These are phyloP conservation scores for Termitomyces sp. DNA, from an alignment of 1,284 basidiomycete genomes.

Conservation along the genomic window DNA sequence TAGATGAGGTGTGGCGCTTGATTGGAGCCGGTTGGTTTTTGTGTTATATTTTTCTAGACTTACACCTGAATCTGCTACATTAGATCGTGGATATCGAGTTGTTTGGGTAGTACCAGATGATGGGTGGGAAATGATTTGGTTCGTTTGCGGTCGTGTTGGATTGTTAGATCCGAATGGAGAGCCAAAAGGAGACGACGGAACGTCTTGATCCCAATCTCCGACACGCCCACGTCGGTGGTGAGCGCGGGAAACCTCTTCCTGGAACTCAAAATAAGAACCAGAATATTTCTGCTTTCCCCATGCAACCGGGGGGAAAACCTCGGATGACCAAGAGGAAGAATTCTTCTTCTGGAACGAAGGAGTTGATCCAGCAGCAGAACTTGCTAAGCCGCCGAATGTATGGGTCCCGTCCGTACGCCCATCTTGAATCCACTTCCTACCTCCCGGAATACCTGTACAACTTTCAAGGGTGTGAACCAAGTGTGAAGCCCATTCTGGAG, in stretches of 20 bases:
- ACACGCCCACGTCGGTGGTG: slow-evolving; percentile 16
- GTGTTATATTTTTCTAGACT: background rate
- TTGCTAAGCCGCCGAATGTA: slow-evolving; percentile 49
- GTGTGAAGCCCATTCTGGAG: slow-evolving; percentile 72
- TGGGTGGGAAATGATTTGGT: slow-evolving; percentile 13
- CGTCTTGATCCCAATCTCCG: slow-evolving; percentile 28
- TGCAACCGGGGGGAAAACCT: slow-evolving; percentile 52
- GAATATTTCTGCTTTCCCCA: slow-evolving; percentile 50
- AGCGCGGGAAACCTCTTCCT: slow-evolving; percentile 18
- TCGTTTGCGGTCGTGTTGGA: slow-evolving; percentile 17
- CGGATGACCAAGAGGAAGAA: slow-evolving; percentile 20
- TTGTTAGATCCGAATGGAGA: slow-evolving; percentile 37
- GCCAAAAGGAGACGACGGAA: slow-evolving; percentile 29
- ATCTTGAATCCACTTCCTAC: slow-evolving; percentile 58
- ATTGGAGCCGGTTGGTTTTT: background rate
- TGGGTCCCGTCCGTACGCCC: slow-evolving; percentile 39
- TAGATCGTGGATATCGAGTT: slow-evolving; percentile 4
- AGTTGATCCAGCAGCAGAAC: slow-evolving; percentile 33
- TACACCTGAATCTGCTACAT: background rate
- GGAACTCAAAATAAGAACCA: slow-evolving; percentile 49
- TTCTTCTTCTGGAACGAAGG: slow-evolving; percentile 46
- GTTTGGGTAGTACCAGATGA: background rate
- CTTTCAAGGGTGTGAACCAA: slow-evolving; percentile 72
- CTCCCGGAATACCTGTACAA: slow-evolving; percentile 68
- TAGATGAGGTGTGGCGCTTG: slow-evolving; percentile 25